Evolutionary conservation across 164 flowering plant species (phyloP).

Genomic region (Magnolia kwangsiensis): DNA sequence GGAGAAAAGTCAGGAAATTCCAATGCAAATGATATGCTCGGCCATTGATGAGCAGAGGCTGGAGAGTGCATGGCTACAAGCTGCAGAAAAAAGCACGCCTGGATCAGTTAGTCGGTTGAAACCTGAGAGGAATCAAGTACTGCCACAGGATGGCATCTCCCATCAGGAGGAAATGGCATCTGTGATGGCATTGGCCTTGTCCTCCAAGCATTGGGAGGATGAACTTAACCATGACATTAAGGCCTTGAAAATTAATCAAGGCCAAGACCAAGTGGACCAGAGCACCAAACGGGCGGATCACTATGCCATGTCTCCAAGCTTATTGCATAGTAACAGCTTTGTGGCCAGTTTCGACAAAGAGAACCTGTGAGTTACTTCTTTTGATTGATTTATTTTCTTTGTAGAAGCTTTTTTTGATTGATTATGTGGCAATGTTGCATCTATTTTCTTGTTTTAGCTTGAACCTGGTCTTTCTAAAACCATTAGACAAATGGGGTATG

Average conservation of each 20-base stretch:
- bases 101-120: slow-evolving; percentile 50
- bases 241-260: slow-evolving; percentile 33
- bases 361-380: slow-evolving; percentile 52
- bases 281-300: slow-evolving; percentile 34
- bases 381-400: neutral
- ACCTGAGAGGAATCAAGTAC: slow-evolving; percentile 86
- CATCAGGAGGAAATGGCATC: slow-evolving; percentile 34
- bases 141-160: slow-evolving; percentile 69
- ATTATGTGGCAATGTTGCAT: neutral
- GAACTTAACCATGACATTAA: slow-evolving; percentile 59
- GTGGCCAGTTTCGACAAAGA: slow-evolving; percentile 48
- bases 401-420: neutral
- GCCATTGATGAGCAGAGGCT: slow-evolving; percentile 78
- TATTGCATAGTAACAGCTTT: slow-evolving; percentile 56
- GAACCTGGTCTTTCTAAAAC: too few relatives aligned
- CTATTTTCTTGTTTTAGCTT: neutral
- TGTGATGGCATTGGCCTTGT: slow-evolving; percentile 24
- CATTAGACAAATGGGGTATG: too few relatives aligned
- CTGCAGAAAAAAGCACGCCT: slow-evolving; percentile 73
- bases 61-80: slow-evolving; percentile 93
- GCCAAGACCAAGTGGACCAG: slow-evolving; percentile 42
- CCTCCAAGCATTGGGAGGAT: slow-evolving; percentile 56
- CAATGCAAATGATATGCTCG: slow-evolving; percentile 68
- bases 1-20: slow-evolving; percentile 42
- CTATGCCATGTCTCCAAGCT: slow-evolving; percentile 78